A percentile compares a stretch with the other conserved stretches of the same genome.
Conservation (phyloP, 2,329 filamentous ascomycete species). For the Coniella lustricola region DNA sequence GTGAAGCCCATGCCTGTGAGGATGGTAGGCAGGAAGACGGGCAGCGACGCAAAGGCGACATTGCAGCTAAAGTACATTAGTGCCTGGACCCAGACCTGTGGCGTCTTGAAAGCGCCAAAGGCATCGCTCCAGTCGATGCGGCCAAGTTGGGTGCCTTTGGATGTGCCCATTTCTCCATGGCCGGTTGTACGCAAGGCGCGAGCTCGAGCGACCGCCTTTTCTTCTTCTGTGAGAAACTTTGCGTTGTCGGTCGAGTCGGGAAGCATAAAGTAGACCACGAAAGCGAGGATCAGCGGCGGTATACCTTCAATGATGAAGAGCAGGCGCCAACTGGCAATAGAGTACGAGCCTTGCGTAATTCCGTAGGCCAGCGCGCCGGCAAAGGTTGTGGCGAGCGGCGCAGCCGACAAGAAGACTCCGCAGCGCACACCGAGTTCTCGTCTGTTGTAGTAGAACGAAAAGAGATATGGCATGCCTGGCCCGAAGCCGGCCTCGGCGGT, state of each 20-base stretch:
- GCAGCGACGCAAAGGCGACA: conserved; percentile 58
- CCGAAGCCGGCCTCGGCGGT: conserved; percentile 37
- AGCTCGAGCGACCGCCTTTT: conserved; percentile 49
- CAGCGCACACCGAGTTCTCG: conserved; percentile 63
- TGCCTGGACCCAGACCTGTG: conserved; percentile 43
- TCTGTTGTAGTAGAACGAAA: conserved; percentile 22
- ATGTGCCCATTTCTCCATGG: conserved; percentile 32
- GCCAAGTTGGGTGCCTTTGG: conserved; percentile 31
- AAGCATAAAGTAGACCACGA: conserved; percentile 47
- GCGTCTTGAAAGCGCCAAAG: conserved; percentile 36
- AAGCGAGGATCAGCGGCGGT: conserved; percentile 48
- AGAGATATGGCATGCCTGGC: conserved; percentile 21
- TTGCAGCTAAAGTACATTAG: conserved; percentile 54
- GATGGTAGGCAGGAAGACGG: conserved; percentile 59
- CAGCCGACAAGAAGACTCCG: conserved; percentile 63
- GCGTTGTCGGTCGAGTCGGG: conserved; percentile 46
- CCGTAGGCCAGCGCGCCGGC: conserved; percentile 57
- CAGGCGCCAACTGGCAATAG: conserved; percentile 57
- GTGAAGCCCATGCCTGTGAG: conserved; percentile 62
- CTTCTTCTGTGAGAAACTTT: conserved; percentile 47
- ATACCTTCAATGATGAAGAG: conserved; percentile 60
- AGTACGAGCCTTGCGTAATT: conserved; percentile 49
- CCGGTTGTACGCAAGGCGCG: conserved; percentile 48
- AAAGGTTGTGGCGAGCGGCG: conserved; percentile 61
- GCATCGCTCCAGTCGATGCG: conserved; percentile 39